Conservation (phyloP, 164 flowering plant genomes). For the Liriodendron chinense region DNA sequence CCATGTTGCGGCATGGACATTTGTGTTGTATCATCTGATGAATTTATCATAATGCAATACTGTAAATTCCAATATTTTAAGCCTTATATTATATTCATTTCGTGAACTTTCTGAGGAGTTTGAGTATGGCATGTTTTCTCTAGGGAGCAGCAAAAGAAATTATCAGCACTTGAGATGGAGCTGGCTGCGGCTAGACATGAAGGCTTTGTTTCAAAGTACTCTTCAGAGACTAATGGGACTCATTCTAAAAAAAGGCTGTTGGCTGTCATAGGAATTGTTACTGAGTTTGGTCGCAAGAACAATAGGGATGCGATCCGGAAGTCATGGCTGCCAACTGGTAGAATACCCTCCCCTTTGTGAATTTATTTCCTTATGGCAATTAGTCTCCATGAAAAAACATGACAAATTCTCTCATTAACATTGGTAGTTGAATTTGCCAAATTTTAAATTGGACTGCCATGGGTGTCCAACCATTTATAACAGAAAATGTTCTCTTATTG, state of each 20-base stretch:
- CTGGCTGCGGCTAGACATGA: conserved; percentile 68
- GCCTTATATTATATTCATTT: background rate
- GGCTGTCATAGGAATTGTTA: conserved; percentile 71
- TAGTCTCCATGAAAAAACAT: background rate
- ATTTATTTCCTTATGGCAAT: conserved; percentile 1
- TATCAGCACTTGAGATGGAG: conserved; percentile 74
- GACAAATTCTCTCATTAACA: background rate
- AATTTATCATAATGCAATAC: background rate
- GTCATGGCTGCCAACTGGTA: conserved; percentile 96
- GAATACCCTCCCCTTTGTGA: conserved; percentile 12
- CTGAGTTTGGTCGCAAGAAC: conserved; percentile 66
- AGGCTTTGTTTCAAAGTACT: conserved; percentile 64
- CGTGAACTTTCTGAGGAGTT: background rate
- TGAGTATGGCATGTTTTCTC: background rate
- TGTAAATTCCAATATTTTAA: too few relatives aligned
- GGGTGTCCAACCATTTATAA: background rate
- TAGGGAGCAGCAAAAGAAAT: conserved; percentile 84
- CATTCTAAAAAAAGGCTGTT: conserved; percentile 46
- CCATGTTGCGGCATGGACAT: background rate
- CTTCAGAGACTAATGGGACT: conserved; percentile 31
- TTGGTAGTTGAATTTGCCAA: background rate
- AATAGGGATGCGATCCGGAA: conserved; percentile 83
- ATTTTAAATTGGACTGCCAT: background rate
- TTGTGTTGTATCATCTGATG: background rate
- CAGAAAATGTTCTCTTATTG: background rate